Conservation (phyloP, 208 protist species). For the Leishmania tarentolae region DNA sequence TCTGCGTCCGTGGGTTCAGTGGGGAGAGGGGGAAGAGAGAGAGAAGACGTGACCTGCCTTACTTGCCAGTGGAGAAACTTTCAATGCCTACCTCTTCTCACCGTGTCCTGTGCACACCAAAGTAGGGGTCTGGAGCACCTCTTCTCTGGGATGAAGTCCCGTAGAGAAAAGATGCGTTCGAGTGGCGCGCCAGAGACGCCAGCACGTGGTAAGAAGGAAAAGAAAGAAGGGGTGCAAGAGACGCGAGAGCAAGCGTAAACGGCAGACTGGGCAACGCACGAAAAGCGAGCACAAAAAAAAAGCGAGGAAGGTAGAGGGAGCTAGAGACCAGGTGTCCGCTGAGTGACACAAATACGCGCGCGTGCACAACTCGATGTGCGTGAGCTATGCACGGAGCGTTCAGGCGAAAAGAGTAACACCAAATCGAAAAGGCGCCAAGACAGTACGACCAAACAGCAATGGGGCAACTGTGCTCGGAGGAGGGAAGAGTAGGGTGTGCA, state of each 20-base stretch:
- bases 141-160: not conserved
- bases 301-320: conserved; percentile 3
- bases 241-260: not conserved
- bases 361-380: not conserved
- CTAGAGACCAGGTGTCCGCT: not conserved
- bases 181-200: not conserved
- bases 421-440: not conserved
- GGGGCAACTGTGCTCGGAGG: not conserved
- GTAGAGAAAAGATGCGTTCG: not conserved
- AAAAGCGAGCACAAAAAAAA: not conserved
- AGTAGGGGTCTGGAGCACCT: not conserved
- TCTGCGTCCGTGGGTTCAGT: not conserved
- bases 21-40: not conserved
- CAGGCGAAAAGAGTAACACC: not conserved
- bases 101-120: not conserved
- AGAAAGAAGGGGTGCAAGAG: not conserved
- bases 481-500: too few species aligned
- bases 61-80: not conserved
- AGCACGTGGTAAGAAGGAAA: not conserved
- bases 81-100: not conserved
- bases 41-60: not conserved
- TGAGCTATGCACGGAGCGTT: not conserved
- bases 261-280: not conserved
- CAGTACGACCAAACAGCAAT: not conserved
- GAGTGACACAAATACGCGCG: not conserved